These are phyloP conservation scores for Epichloe festucae DNA, from an alignment of 2,329 filamentous ascomycete species.

Conservation along the genomic window DNA sequence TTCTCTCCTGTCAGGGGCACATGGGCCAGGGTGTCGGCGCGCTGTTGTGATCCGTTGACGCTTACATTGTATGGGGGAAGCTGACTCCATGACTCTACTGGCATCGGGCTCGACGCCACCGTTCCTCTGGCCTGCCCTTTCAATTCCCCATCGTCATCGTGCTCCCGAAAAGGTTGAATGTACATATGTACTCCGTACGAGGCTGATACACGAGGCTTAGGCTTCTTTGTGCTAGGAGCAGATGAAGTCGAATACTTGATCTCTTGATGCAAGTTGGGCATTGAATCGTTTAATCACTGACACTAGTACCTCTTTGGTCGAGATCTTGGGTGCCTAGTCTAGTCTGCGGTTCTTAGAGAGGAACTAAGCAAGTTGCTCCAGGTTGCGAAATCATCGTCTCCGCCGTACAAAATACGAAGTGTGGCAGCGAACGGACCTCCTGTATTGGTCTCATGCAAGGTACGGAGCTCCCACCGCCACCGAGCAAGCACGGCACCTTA, in stretches of 20 bases:
- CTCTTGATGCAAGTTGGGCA: too few species aligned
- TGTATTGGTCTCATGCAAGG: slow-evolving; percentile 1
- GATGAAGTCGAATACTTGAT: not conserved
- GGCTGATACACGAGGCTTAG: too few species aligned
- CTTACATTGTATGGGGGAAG: not conserved
- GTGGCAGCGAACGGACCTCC: not conserved
- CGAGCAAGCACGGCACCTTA: not conserved
- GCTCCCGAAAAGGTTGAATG: too few species aligned
- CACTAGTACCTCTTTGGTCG: too few species aligned
- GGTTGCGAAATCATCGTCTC: not conserved
- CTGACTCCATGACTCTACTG: not conserved
- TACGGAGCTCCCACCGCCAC: not conserved
- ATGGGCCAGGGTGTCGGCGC: not conserved
- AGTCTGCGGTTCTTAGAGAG: too few species aligned
- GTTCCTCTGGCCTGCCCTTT: not conserved
- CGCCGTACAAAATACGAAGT: not conserved
- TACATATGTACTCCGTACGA: too few species aligned
- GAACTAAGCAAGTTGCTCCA: too few species aligned
- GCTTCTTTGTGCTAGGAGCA: not conserved
- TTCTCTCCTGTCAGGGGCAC: not conserved
- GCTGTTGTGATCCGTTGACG: not conserved
- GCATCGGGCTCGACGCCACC: not conserved
- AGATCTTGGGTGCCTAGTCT: too few species aligned
- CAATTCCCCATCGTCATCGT: too few species aligned
- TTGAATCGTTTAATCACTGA: too few species aligned